Evolutionary conservation across 2,329 filamentous ascomycete genomes (phyloP), one percentile per base, ranked within the genome.

Genomic region (Coniochaeta hoffmannii): DNA sequence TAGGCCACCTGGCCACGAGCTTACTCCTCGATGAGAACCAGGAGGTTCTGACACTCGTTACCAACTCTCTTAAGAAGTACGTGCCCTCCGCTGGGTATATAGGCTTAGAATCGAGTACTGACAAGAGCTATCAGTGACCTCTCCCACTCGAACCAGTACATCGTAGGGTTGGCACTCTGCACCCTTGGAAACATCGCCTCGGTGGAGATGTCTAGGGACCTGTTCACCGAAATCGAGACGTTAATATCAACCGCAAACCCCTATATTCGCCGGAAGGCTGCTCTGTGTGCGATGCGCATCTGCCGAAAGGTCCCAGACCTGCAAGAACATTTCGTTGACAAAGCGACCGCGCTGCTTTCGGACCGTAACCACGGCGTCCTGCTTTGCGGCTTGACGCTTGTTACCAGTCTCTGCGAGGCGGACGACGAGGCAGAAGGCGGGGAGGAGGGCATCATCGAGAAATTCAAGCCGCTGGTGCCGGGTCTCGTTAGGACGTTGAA

Each of bases 251-350:
- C 92, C 51, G 87, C 91, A 54, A 99, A 99, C 70, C 94, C 94
- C n/a, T 99, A 99, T 69, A 97, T 99, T 68, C 84, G 94, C 64
- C 85, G 94, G 64, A 99, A 99, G 77, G 94, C 94, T 17, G 94
- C 94, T 4, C 81, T 99, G n/a, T 99, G 94, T 73, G 94, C 94
- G 53, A 99, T 99, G 94, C 85, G 92, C 62, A 97, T 99, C 79
- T 97, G 92, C 75, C 88, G 91, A 65, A 99, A 99, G 73, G 94
- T 99, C 11, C 94, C 95, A 6, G 94, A 99, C 70, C 76, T 99
- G 54, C 90, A 96, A 71, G 95, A 99, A 70, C 92, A 99, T 73
- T 99, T 99, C 67, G 69, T 97, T 56, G 94, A 99, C 58, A 97
- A 97, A 71, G 89, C 93, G 15, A 88, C 94, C 59, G 80, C 90